phyloP scores from a whole-genome alignment of 106 monocot species.

The Dendrobium huoshanense region DNA sequence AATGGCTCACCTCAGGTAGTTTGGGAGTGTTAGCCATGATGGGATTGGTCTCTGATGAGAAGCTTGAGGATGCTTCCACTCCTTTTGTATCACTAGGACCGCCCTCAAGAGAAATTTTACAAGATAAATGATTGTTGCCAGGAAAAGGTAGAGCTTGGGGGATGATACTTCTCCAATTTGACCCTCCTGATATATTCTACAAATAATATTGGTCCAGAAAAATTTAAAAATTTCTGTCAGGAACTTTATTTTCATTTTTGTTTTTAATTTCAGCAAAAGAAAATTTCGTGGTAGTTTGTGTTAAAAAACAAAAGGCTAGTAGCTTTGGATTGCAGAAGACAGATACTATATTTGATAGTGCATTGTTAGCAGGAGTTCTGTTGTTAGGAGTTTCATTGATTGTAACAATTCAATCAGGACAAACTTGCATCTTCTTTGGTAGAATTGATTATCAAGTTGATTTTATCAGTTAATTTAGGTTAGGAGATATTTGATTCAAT shows the following conservation, averaged over 20 bases:
- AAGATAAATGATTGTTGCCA: slow-evolving; percentile 36
- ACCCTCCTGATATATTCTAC: slow-evolving; percentile 38
- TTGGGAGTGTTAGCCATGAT: slow-evolving; percentile 24
- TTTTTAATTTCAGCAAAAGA: no score
- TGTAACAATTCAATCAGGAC: no score
- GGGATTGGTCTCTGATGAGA: slow-evolving; percentile 27
- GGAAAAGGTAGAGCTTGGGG: slow-evolving; percentile 25
- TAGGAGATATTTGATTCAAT: not conserved
- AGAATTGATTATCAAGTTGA: not conserved
- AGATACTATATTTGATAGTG: no score
- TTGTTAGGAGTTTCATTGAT: no score
- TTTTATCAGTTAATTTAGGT: not conserved
- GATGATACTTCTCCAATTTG: slow-evolving; percentile 51
- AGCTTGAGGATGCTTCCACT: slow-evolving; percentile 47
- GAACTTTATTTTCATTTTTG: not conserved
- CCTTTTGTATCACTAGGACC: slow-evolving; percentile 43
- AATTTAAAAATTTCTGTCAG: not conserved
- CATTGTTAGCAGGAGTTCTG: no score
- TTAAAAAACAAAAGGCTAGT: no score
- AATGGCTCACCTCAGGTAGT: slow-evolving; percentile 40
- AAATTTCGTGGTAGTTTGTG: no score
- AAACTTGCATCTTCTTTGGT: no score
- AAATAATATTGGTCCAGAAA: not conserved
- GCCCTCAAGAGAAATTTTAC: slow-evolving; percentile 49
- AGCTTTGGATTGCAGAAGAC: no score